Evolutionary conservation across 192 early-diverging fungal species (phyloP), one percentile per base, ranked within the genome.

Genomic region (Podila epicladia): DNA sequence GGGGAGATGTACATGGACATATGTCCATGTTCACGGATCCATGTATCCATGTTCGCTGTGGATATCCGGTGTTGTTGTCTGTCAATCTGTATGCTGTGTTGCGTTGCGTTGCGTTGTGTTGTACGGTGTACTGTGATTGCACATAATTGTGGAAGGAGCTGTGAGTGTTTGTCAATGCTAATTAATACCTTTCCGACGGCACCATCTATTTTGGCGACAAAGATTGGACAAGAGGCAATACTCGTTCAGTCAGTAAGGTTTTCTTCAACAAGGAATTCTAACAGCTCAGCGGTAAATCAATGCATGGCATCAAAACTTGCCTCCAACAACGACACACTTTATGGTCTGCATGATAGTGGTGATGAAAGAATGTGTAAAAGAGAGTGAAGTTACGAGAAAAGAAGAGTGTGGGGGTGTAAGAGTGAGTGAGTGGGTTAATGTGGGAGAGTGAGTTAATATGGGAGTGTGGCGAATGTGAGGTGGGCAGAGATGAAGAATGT

Each of bases 171-270:
- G 53, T 55, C 53, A 0, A 55, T 55, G 24, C 24, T 9, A 26
- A 53, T 53, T 22, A n/a, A 55, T 55, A 55, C 53, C 53, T 55
- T 55, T 55, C 53, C 53, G 53, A 55, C 53, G 53, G 53, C 53
- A 55, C 53, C 53, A 55, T 55, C 53, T 55, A 55, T 55, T 55
- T 12, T 26, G 5, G 53, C 8, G 24, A 55, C n/a, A 7, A 55
- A 45, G 41, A 17, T 45, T 45, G 15, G 12, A 12, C 11, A 41
- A 41, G 33, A 35, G 33, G 41, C 41, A 9, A 55, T 5, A 26
- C 11, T 55, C 11, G 24, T 2, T 55, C n/a, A 22, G 53, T 55
- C 53, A 55, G 53, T 55, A 45, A 45, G 41, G 41, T 45, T 45
- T 45, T 3, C 41, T 15, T 45, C 8, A 0, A 2, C 12, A 45